A percentile compares a stretch with the other conserved stretches of the same genome.
Evolutionary conservation across 108 stramenopile species (phyloP).

Genomic region (Stephanodiscus minutulus): DNA sequence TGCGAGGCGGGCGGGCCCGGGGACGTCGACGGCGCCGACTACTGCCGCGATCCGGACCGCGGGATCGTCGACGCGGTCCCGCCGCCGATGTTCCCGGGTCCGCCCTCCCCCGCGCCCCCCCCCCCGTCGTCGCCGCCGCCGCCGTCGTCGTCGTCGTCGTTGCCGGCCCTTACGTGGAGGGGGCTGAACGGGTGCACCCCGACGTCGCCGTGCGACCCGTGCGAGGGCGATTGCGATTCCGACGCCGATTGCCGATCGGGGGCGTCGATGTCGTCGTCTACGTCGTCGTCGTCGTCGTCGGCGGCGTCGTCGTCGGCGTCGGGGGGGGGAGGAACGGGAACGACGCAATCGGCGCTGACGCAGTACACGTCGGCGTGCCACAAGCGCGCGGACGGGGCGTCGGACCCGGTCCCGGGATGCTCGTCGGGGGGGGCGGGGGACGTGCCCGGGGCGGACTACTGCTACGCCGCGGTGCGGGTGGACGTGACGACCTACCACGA

Average conservation of each 20-base stretch:
- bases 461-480: constrained; percentile 13
- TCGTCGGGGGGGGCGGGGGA: constrained; percentile 35
- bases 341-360: constrained; percentile 39
- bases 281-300: constrained; percentile 19
- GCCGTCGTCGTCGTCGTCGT: neutral
- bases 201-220: constrained; percentile 46
- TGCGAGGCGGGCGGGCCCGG: constrained; percentile 55
- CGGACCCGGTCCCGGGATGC: constrained; percentile 39
- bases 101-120: neutral
- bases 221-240: constrained; percentile 69
- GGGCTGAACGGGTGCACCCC: constrained; percentile 38
- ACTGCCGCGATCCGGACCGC: constrained; percentile 38
- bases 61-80: neutral
- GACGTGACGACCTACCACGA: neutral
- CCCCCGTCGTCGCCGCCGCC: neutral
- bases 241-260: constrained; percentile 48
- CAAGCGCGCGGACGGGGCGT: constrained; percentile 34
- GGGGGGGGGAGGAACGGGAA: too few species aligned
- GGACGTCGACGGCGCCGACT: constrained; percentile 32
- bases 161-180: constrained; percentile 17
- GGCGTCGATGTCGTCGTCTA: neutral
- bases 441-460: constrained; percentile 46
- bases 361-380: constrained; percentile 43
- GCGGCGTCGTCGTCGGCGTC: constrained; percentile 17
- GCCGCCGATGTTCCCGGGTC: neutral